Evolutionary conservation across 805 yeast genomes (phyloP).

Genomic region (Zygosaccharomyces bailii): DNA sequence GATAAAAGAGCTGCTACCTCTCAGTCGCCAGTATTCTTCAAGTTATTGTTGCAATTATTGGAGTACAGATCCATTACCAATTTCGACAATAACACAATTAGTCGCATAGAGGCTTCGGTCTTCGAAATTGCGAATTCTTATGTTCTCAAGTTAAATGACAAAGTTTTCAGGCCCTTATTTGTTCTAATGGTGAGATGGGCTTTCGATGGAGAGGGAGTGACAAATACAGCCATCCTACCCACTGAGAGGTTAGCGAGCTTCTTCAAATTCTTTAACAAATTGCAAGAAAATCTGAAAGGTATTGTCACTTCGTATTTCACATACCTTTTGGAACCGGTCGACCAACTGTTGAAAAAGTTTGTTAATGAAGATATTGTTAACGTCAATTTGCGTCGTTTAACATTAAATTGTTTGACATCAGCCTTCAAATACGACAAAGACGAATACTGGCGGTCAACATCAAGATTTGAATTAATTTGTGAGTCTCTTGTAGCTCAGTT

Average conservation of each 20-base stretch:
- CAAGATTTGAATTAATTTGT: slow-evolving; percentile 74
- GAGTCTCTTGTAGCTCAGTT: slow-evolving; percentile 65
- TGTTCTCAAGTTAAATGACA: slow-evolving; percentile 90
- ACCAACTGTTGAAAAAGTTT: slow-evolving; percentile 50
- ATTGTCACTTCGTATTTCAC: slow-evolving; percentile 87
- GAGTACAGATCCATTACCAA: slow-evolving; percentile 59
- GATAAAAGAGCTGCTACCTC: slow-evolving; percentile 74
- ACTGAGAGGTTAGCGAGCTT: slow-evolving; percentile 64
- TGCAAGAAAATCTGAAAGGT: slow-evolving; percentile 80
- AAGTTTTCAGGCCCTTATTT: slow-evolving; percentile 88
- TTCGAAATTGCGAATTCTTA: slow-evolving; percentile 68
- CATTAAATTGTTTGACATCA: slow-evolving; percentile 67
- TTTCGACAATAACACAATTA: slow-evolving; percentile 69
- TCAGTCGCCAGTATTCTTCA: slow-evolving; percentile 64
- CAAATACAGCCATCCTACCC: slow-evolving; percentile 44
- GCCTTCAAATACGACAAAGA: slow-evolving; percentile 88
- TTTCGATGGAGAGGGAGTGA: slow-evolving; percentile 72
- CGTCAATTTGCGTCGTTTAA: slow-evolving; percentile 63
- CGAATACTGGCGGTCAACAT: slow-evolving; percentile 90
- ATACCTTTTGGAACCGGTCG: slow-evolving; percentile 75
- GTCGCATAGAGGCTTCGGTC: slow-evolving; percentile 75
- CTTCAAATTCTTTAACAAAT: slow-evolving; percentile 78
- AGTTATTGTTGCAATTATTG: slow-evolving; percentile 64
- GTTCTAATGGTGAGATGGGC: slow-evolving; percentile 90
- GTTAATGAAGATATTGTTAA: slow-evolving; percentile 42